Evolutionary conservation across 441 rosid species (phyloP), one percentile per base, ranked within the genome.

Genomic region (Oxalis stricta): DNA sequence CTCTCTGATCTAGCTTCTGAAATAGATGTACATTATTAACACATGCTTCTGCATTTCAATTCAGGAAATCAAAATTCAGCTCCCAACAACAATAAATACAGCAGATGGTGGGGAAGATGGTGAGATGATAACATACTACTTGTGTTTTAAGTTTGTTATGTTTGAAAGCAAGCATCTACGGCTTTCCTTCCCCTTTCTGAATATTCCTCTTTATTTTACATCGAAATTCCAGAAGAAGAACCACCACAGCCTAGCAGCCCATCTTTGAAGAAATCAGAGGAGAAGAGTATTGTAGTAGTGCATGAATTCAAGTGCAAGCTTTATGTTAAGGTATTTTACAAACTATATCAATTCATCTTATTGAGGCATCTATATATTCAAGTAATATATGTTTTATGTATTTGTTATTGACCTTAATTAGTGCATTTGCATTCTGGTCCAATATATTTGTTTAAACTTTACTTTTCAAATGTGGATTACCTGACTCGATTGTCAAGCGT

Each of bases 231-330:
- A 83, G 96, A 69, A 59, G 75, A 77, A 51, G 85, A 84, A 30
- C 38, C 43, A 46, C 79, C 79, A 58, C 82, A 70, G 46, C 99
- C 99, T 51, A 70, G 86, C 70, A 86, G 96, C 58, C 95, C 96
- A 53, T 91, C 96, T 22, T 67, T 91, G 47, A 77, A 91, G 67
- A 91, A 81, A 67, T 56, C 85, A 14, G 87, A 77, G 61, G 96
- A 91, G 63, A 66, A 73, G 62, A 96, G 95, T 40, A 60, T 79
- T 43, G 53, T 68, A 45, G 69, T 77, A 19, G 88, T 83, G 56
- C 95, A 91, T 69, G 95, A 91, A 66, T 85, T 85, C 56, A 91
- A 91, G 65, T 86, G 96, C 79, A 91, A 91, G 66, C 76, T 91
- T 48, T 91, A 86, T 62, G 85, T 91, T 18, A 91, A 83, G 94